Percentiles rank a stretch among this genome's conserved stretches.
Evolutionary conservation across 345 rosid genomes (phyloP).

Genomic region (Luvunga scandens): DNA sequence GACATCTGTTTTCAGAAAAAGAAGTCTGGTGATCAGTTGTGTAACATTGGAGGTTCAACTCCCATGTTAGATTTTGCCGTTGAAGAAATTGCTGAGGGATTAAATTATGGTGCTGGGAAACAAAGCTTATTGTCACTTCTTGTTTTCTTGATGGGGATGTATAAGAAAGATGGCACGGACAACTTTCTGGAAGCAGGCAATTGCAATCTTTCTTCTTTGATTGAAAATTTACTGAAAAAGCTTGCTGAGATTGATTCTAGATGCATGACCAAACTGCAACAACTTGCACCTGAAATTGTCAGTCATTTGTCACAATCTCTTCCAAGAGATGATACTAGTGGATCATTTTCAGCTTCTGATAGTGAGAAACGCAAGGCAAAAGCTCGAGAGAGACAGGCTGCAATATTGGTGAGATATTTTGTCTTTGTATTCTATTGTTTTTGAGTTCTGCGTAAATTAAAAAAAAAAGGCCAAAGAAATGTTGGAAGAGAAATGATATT

Average conservation of each 20-base stretch:
- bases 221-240: constrained; percentile 69
- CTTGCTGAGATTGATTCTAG: constrained; percentile 68
- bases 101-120: constrained; percentile 45
- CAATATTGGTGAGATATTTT: constrained; percentile 66
- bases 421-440: neutral
- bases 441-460: neutral
- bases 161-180: constrained; percentile 45
- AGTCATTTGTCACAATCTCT: constrained; percentile 35
- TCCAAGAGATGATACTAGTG: constrained; percentile 27
- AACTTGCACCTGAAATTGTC: constrained; percentile 77
- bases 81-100: constrained; percentile 60
- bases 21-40: constrained; percentile 30
- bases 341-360: constrained; percentile 41
- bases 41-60: constrained; percentile 31
- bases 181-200: constrained; percentile 58
- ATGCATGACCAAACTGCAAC: constrained; percentile 63
- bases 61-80: constrained; percentile 56
- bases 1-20: constrained; percentile 66
- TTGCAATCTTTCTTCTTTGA: constrained; percentile 67
- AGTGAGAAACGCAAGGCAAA: constrained; percentile 76
- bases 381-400: constrained; percentile 90
- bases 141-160: constrained; percentile 67
- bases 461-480: neutral
- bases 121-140: constrained; percentile 88
- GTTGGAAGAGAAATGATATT: neutral